These are phyloP conservation scores for Saccharum spontaneum DNA, from an alignment of 176 grass and related monocot species.

Conservation along the genomic window DNA sequence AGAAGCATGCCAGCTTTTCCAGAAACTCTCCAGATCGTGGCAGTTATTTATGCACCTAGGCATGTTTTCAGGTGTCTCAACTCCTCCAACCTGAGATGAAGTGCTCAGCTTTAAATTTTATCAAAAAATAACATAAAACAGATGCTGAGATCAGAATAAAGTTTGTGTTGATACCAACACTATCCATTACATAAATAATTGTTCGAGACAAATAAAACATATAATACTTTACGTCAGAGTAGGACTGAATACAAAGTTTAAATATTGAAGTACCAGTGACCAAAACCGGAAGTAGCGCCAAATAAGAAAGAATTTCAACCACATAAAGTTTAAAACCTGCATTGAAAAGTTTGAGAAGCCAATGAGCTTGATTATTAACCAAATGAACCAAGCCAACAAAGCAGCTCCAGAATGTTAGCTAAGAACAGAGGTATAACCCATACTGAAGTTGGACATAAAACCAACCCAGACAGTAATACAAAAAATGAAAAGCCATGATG, in stretches of 20 bases:
- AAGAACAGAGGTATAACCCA: conserved; percentile 6
- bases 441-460: neutral
- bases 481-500: neutral
- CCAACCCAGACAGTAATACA: neutral
- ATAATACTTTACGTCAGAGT: neutral
- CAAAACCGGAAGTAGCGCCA: conserved; percentile 98
- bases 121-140: neutral
- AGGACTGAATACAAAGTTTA: neutral
- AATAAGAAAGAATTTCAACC: conserved; percentile 98
- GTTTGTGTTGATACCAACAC: neutral
- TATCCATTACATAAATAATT: neutral
- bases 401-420: neutral
- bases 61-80: conserved; percentile 96
- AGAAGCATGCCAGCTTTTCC: conserved; percentile 99
- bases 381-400: conserved; percentile 1
- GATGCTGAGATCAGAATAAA: neutral
- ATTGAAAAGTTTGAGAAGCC: conserved; percentile 13
- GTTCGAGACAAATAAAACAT: conserved; percentile 18
- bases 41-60: conserved; percentile 95
- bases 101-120: conserved; percentile 11
- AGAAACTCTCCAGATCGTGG: conserved; percentile 91
- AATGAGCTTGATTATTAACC: neutral
- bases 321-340: conserved; percentile 98
- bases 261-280: conserved; percentile 74
- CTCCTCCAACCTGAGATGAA: conserved; percentile 68